Base-by-base conservation (phyloP, 345 rosid species). In the Salix caprea region DNA sequence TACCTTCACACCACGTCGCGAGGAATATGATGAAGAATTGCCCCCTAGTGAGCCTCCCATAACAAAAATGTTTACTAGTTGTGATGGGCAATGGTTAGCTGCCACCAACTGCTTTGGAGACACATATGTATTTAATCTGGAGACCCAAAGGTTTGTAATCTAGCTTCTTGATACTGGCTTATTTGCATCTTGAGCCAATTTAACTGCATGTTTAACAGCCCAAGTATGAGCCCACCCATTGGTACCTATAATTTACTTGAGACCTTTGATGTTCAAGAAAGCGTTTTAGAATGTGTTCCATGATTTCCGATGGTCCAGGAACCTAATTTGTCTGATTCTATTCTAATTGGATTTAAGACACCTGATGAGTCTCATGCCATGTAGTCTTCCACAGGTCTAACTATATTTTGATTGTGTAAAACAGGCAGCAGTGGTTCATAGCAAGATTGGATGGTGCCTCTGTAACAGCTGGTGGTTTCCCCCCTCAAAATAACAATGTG, bases 361-460 rank as follows among this genome's bases (percentile, higher is more conserved):
- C 65, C 19, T 44, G n/a, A 18, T 13, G 70, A 46, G 67, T 39
- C 26, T 4, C 36, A 23, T 58, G 23, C 71, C 7, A n/a, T 30
- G 8, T 14, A 58, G 46, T 58, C 28, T 3, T 58, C 64, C 24
- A n/a, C 62, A n/a, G 1, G 28, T 9, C 28, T 58, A 10, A 34
- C 28, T 36, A 68, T 67, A 7, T 58, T 56, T 76, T 52, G 32
- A 52, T 74, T 18, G 52, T 66, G 18, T 78, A 67, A 70, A 77
- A 75, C 88, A 95, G 99, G 88, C 99, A 95, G 80, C 99, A 95
- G 69, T 95, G 99, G 99, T 93, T 93, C 85, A 89, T 91, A 73
- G 87, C 96, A 69, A 91, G 97, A 81, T 84, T 95, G 82, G 93
- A 91, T 75, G 97, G 96, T 78, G 97, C 98, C 76, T 93, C 96